These are phyloP conservation scores for Lactarius psammicola DNA, from an alignment of 768 basidiomycete species.

Conservation along the genomic window DNA sequence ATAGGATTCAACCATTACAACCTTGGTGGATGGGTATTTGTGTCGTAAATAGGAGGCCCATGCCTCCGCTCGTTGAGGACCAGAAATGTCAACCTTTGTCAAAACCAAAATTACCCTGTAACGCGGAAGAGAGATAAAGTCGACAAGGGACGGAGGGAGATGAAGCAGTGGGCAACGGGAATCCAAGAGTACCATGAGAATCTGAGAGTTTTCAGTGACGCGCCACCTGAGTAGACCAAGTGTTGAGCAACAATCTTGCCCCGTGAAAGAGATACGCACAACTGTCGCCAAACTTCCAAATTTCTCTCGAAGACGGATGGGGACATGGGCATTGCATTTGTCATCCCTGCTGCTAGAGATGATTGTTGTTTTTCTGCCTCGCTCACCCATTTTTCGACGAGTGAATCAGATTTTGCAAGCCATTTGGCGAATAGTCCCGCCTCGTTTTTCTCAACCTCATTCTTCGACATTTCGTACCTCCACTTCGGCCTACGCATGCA, in stretches of 20 bases:
- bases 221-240: constrained; percentile 63
- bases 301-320: constrained; percentile 87
- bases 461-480: constrained; percentile 82
- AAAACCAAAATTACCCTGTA: constrained; percentile 65
- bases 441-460: constrained; percentile 87
- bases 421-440: constrained; percentile 80
- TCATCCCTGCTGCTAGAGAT: constrained; percentile 10
- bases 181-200: constrained; percentile 85
- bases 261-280: constrained; percentile 48
- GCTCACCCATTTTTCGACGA: constrained; percentile 49
- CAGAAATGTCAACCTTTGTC: constrained; percentile 87
- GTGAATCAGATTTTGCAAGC: constrained; percentile 62
- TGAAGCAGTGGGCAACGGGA: constrained; percentile 87
- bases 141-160: constrained; percentile 73
- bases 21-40: constrained; percentile 51
- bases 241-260: neutral
- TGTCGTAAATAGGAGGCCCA: constrained; percentile 64
- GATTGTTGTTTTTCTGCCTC: constrained; percentile 5
- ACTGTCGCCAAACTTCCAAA: constrained; percentile 91
- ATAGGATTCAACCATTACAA: constrained; percentile 80
- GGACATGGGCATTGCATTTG: constrained; percentile 50
- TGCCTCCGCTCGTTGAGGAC: constrained; percentile 55
- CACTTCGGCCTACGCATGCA: constrained; percentile 81
- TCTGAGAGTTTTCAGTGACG: constrained; percentile 86
- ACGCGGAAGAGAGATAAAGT: constrained; percentile 49